phyloP scores from a whole-genome alignment of 2,329 filamentous ascomycete species.

The Intubia oerlemansii region DNA sequence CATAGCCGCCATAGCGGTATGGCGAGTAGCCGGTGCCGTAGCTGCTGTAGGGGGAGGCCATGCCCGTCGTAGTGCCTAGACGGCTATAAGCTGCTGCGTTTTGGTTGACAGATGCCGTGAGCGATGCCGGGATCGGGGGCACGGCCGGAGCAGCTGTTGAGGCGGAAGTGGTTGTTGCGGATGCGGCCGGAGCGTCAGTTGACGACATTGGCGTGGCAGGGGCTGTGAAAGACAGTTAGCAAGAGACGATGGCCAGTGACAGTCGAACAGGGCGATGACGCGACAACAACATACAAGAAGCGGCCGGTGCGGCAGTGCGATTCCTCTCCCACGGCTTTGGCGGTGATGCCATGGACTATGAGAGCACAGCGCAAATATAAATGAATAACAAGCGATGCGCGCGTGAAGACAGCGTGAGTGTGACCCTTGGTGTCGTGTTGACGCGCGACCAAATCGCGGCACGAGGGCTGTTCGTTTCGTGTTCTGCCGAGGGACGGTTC shows the following conservation, averaged over 20 bases:
- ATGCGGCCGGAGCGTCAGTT: constrained; percentile 20
- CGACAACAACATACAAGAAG: constrained; percentile 1
- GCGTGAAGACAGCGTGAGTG: too few species aligned
- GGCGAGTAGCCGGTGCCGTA: constrained; percentile 26
- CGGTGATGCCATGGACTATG: constrained; percentile 49
- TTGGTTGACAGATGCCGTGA: constrained; percentile 64
- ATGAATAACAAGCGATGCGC: too few species aligned
- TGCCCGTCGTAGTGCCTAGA: constrained; percentile 18
- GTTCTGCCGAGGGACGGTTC: too few species aligned
- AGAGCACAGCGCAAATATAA: too few species aligned
- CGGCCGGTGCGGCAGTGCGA: constrained; percentile 27
- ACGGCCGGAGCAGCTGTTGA: constrained; percentile 40
- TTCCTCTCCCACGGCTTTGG: constrained; percentile 94
- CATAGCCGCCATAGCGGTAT: constrained; percentile 23
- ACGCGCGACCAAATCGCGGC: too few species aligned
- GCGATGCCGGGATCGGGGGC: constrained; percentile 59
- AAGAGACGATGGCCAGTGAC: background rate
- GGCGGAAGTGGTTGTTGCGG: constrained; percentile 17
- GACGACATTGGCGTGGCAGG: constrained; percentile 17
- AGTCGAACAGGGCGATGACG: background rate
- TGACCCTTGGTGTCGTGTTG: too few species aligned
- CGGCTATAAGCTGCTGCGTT: constrained; percentile 68
- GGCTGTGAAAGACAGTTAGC: constrained; percentile 9
- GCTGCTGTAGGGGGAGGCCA: constrained; percentile 11
- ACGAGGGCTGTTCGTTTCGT: too few species aligned